Conservation (phyloP, 345 rosid species). For the Hibiscus mutabilis region DNA sequence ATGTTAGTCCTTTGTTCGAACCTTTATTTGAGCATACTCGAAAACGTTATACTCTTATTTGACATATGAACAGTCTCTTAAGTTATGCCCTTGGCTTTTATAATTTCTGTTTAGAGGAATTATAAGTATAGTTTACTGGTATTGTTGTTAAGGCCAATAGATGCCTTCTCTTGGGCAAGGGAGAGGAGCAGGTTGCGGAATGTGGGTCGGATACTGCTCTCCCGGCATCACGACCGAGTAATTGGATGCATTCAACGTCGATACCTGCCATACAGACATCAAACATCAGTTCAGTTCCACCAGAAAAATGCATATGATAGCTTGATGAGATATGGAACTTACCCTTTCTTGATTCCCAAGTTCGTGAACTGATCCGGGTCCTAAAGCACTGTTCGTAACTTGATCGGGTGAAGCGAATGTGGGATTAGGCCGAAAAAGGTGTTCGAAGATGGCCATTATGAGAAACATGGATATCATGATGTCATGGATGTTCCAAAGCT, state of each 20-base stretch:
- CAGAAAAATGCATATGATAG: neutral
- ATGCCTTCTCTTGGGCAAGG: slow-evolving; percentile 72
- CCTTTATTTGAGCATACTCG: too few relatives aligned
- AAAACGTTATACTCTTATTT: too few relatives aligned
- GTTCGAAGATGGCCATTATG: slow-evolving; percentile 92
- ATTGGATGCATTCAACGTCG: slow-evolving; percentile 38
- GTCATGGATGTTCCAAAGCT: slow-evolving; percentile 59
- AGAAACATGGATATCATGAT: slow-evolving; percentile 79
- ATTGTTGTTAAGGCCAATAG: slow-evolving; percentile 58
- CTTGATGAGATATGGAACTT: slow-evolving; percentile 15
- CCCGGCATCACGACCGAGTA: slow-evolving; percentile 91
- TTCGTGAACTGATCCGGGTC: slow-evolving; percentile 27
- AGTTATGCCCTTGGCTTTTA: too few relatives aligned
- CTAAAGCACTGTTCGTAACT: slow-evolving; percentile 20
- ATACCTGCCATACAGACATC: slow-evolving; percentile 27
- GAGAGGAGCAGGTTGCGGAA: slow-evolving; percentile 77
- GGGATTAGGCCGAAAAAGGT: slow-evolving; percentile 62
- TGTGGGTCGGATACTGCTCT: slow-evolving; percentile 57
- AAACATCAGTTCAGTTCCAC: neutral
- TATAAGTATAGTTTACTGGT: too few relatives aligned
- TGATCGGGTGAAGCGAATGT: slow-evolving; percentile 49
- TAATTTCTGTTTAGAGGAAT: too few relatives aligned
- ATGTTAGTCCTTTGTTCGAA: too few relatives aligned
- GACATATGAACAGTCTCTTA: too few relatives aligned
- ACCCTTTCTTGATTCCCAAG: slow-evolving; percentile 36